A percentile compares a stretch with the other conserved stretches of the same genome.
Conservation (phyloP, 306 rosid species). For the Casuarina cunninghamiana region DNA sequence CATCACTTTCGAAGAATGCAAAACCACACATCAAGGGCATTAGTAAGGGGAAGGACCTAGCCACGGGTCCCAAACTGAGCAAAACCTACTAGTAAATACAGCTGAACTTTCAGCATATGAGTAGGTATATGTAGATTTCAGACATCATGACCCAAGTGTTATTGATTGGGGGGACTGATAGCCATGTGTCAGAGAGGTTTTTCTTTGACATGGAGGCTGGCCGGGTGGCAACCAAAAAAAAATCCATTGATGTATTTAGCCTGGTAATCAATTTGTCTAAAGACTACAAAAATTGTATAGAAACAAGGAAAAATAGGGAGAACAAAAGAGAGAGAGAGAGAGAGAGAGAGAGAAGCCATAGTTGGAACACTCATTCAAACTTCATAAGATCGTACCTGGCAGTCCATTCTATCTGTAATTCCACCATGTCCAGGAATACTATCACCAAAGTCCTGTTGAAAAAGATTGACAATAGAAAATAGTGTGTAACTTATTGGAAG, state of each 20-base stretch:
- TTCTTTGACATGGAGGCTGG: no score
- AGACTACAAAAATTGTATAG: background rate
- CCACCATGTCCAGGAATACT: conserved; percentile 99
- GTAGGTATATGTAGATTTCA: background rate
- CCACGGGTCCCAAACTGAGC: background rate
- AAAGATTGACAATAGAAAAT: conserved; percentile 13
- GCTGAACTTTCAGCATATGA: background rate
- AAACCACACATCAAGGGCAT: background rate
- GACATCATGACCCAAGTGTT: background rate
- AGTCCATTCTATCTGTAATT: conserved; percentile 98
- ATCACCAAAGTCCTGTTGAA: conserved; percentile 90
- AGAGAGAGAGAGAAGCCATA: background rate
- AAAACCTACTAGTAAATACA: background rate
- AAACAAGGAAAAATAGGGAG: background rate
- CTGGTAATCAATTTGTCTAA: background rate
- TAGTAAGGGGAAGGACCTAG: background rate
- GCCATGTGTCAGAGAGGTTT: no score
- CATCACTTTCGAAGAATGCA: background rate
- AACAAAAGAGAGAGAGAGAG: no score
- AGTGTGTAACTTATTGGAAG: conserved; percentile 18
- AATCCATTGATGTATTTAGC: background rate
- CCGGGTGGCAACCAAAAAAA: no score
- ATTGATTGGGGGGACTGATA: background rate
- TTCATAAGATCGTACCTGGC: conserved; percentile 66
- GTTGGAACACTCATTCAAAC: conserved; percentile 7